Base-by-base conservation (phyloP, 805 yeast species). In the Scheffersomyces stipitis region DNA sequence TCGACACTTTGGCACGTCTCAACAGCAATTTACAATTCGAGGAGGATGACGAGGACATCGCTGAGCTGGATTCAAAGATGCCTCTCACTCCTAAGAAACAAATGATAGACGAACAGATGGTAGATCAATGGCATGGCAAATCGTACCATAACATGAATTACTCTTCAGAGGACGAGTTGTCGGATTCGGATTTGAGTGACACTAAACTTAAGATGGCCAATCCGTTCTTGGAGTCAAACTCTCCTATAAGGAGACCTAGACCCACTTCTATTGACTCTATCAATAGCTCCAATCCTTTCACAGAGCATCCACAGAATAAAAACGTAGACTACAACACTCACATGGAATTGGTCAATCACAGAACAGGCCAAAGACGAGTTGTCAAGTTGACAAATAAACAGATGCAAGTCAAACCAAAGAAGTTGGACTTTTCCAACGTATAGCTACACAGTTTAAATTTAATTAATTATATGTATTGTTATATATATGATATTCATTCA, bases 81-180 rank as follows among this genome's bases (percentile, higher is more conserved):
- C 62, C 62, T 4, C 40, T 39, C 33, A 62, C 71, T 4, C 69
- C 69, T 1, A 29, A 37, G 2, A 45, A 38, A 3, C 71, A 66
- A 37, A 23, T 67, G 22, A 64, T 68, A 5, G 51, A 55, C 26
- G 70, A 64, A 3, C 50, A 54, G 5, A 44, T 54, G 33, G 62
- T 65, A 10, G 40, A 53, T 13, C 57, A 58, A 23, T 69, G 74
- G 74, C 62, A 66, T 37, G 67, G 63, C 2, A 57, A 58, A 27
- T 61, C 70, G 4, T 52, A 42, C 45, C 48, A 51, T 27, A 48
- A 47, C 39, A n/a, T n/a, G n/a, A n/a, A n/a, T n/a, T 48, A 47
- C 29, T 62, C 51, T 23, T 53, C 62, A 1, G 58, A 62, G n/a
- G 70, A 61, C 22, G 66, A 61, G 24, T 64, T 29, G 48, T 38